These are phyloP conservation scores for Allomyces javanicus DNA, from an alignment of 192 early-diverging fungal species.

Conservation along the genomic window DNA sequence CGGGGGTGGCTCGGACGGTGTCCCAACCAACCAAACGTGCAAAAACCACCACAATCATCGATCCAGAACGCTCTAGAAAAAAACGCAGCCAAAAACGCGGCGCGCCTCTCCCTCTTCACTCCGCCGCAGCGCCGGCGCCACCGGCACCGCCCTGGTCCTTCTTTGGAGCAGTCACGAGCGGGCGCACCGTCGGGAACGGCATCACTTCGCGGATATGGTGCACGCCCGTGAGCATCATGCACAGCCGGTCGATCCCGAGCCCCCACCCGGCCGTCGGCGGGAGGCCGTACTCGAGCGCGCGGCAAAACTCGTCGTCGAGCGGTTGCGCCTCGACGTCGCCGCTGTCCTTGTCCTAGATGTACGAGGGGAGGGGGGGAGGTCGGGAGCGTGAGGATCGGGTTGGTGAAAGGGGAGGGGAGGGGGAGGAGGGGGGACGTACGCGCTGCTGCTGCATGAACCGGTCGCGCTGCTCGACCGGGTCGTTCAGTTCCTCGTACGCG, in stretches of 20 bases:
- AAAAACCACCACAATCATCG: too few species aligned
- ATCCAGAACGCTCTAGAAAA: too few species aligned
- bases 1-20: too few species aligned
- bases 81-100: too few species aligned
- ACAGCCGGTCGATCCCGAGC: slow-evolving; percentile 66
- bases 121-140: too few species aligned
- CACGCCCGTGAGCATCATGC: slow-evolving; percentile 44
- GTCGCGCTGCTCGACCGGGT: slow-evolving; percentile 50
- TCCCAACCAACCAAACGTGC: too few species aligned
- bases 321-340: slow-evolving; percentile 61
- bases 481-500: slow-evolving; percentile 78
- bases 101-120: too few species aligned
- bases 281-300: slow-evolving; percentile 60
- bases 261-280: slow-evolving; percentile 83
- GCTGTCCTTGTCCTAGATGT: slow-evolving; percentile 23
- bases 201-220: slow-evolving; percentile 62
- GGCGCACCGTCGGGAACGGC: slow-evolving; percentile 40
- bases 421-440: not conserved
- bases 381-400: too few species aligned
- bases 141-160: too few species aligned
- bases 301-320: slow-evolving; percentile 49
- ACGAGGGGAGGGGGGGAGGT: not conserved
- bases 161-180: too few species aligned
- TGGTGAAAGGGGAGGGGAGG: too few species aligned
- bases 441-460: slow-evolving; percentile 39